Percentiles rank a stretch among this genome's conserved stretches.
These are phyloP conservation scores for Phyllosticta citrichinensis DNA, from an alignment of 2,329 filamentous ascomycete genomes.

Conservation along the genomic window DNA sequence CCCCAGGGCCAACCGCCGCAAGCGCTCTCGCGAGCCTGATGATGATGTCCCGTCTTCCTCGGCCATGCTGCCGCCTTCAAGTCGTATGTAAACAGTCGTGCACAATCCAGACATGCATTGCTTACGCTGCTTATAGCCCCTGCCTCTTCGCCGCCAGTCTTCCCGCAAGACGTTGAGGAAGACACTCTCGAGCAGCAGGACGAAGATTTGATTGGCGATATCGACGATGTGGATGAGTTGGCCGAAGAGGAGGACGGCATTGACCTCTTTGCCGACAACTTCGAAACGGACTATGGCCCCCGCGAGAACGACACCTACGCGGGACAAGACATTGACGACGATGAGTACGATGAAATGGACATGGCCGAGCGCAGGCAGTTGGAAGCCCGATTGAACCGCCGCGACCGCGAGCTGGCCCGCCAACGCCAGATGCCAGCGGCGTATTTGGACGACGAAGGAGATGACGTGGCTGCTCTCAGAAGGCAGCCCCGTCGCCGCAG, in stretches of 20 bases:
- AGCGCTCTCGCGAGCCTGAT: slow-evolving; percentile 56
- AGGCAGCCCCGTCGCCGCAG: slow-evolving; percentile 75
- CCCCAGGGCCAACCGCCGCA: slow-evolving; percentile 43
- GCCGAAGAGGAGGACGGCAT: slow-evolving; percentile 62
- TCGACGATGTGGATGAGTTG: slow-evolving; percentile 58
- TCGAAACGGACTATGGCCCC: slow-evolving; percentile 50
- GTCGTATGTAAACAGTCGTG: slow-evolving; percentile 40
- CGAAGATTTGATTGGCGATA: slow-evolving; percentile 52
- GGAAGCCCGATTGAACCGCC: slow-evolving; percentile 61
- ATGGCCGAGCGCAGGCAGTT: slow-evolving; percentile 57
- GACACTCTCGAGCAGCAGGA: slow-evolving; percentile 43
- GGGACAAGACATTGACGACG: slow-evolving; percentile 64
- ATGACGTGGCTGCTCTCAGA: slow-evolving; percentile 73
- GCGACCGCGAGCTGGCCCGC: slow-evolving; percentile 62
- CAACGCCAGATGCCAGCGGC: slow-evolving; percentile 59
- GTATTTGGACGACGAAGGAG: slow-evolving; percentile 72
- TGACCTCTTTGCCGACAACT: slow-evolving; percentile 61
- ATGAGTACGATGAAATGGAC: slow-evolving; percentile 63
- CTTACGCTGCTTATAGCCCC: slow-evolving; percentile 31
- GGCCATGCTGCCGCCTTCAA: slow-evolving; percentile 49
- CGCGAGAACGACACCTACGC: slow-evolving; percentile 53
- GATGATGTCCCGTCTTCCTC: slow-evolving; percentile 47
- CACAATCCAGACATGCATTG: background rate
- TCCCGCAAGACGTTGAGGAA: slow-evolving; percentile 60
- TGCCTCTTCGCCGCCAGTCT: slow-evolving; percentile 53